Evolutionary conservation across 2,329 filamentous ascomycete genomes (phyloP), one percentile per base, ranked within the genome.

Genomic region (Cladophialophora carrionii): DNA sequence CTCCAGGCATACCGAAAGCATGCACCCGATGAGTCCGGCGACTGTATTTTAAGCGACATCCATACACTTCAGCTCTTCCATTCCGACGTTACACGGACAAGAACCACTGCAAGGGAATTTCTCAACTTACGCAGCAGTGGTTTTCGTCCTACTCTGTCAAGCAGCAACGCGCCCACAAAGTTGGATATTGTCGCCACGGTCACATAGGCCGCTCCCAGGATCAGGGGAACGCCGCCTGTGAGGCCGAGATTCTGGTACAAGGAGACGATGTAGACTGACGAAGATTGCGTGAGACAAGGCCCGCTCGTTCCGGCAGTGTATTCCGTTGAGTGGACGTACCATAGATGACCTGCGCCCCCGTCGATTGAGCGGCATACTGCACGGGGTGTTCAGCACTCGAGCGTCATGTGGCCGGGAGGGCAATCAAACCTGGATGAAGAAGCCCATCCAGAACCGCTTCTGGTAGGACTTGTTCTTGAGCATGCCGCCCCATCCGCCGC

Each of bases 321-420:
- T 31, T 31, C 31, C 14, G 34, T 22, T 26, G 6, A n/a, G 10
- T 34, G 6, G 8, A 77, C 80, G 72, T 67, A 82, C 80, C 60
- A 53, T 70, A 68, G 20, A 70, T 65, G 22, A 70, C 66, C 37
- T 68, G 61, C 3, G 62, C 66, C 5, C 63, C 68, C 2, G 68
- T 70, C n/a, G 63, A 66, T 62, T 68, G 68, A 31, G 63, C 66
- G 6, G 64, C 66, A 63, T 68, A 70, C 32, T 67, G 48, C 48
- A 29, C 9, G 22, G 34, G 37, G 2, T 43, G 7, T 7, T 43
- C 37, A 43, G 37, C 37, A 43, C 17, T 43, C 37, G 37, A n/a
- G 37, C 37, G 37, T 4, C 37, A 43, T n/a, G 17, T 7, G 17
- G 17, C 9, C 22, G 10, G 24, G 2, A 8, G 20, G 17, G 20